These are phyloP conservation scores for Alternaria gaisen DNA, from an alignment of 2,329 filamentous ascomycete species.

Conservation along the genomic window DNA sequence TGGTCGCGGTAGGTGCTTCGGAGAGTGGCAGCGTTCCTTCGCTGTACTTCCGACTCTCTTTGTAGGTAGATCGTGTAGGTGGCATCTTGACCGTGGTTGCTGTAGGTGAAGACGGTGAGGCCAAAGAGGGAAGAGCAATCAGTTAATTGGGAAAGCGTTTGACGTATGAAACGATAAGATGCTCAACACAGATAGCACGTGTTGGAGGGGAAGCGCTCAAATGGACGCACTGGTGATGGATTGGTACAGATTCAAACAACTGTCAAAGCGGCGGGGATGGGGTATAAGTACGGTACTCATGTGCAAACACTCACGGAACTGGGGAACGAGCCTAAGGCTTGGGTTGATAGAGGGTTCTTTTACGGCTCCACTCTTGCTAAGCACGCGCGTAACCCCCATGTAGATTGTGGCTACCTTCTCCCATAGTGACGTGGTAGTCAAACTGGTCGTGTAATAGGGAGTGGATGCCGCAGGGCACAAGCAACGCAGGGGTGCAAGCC, in stretches of 20 bases:
- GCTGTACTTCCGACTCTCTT: slow-evolving; percentile 31
- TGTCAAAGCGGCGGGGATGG: slow-evolving; percentile 19
- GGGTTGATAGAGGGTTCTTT: slow-evolving; percentile 28
- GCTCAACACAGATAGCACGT: slow-evolving; percentile 29
- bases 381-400: slow-evolving; percentile 39
- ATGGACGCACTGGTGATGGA: slow-evolving; percentile 21
- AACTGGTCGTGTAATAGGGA: slow-evolving; percentile 41
- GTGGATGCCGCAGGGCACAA: slow-evolving; percentile 42
- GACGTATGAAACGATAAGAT: slow-evolving; percentile 17
- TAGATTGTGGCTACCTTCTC: slow-evolving; percentile 32
- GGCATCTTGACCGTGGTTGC: slow-evolving; percentile 26
- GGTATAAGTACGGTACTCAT: slow-evolving; percentile 33
- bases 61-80: slow-evolving; percentile 22
- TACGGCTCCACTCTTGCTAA: slow-evolving; percentile 35
- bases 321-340: slow-evolving; percentile 26
- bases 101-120: slow-evolving; percentile 8
- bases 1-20: slow-evolving; percentile 30
- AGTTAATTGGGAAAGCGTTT: slow-evolving; percentile 16
- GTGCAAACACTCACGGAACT: slow-evolving; percentile 25
- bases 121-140: slow-evolving; percentile 17
- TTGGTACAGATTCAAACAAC: slow-evolving; percentile 13
- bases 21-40: slow-evolving; percentile 37
- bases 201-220: slow-evolving; percentile 30
- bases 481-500: slow-evolving; percentile 48
- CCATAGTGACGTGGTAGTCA: slow-evolving; percentile 49